phyloP scores from a whole-genome alignment of 345 rosid genomes.

The Erodium maritimum region DNA sequence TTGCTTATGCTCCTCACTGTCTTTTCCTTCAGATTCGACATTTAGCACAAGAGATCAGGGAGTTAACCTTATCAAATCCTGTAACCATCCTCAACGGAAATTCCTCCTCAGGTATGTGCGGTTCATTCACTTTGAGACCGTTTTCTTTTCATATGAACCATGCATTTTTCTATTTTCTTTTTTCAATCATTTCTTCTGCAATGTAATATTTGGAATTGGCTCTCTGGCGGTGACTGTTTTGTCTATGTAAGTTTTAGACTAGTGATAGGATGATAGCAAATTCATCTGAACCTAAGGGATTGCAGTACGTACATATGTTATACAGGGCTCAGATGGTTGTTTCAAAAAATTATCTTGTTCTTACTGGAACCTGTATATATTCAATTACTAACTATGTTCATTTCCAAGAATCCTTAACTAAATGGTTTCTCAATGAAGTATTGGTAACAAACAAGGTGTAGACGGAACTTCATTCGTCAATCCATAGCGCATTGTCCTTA shows the following conservation, averaged over 20 bases:
- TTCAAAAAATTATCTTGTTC: too few relatives aligned
- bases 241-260: background rate
- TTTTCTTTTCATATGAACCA: slow-evolving; percentile 6
- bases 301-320: too few relatives aligned
- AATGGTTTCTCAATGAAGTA: too few relatives aligned
- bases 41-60: slow-evolving; percentile 86
- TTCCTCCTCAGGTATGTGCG: slow-evolving; percentile 24
- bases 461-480: too few relatives aligned
- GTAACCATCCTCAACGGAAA: slow-evolving; percentile 65
- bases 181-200: background rate
- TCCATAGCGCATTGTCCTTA: too few relatives aligned
- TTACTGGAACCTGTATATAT: too few relatives aligned
- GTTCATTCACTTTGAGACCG: background rate
- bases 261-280: background rate
- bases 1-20: slow-evolving; percentile 5
- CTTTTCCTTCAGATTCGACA: slow-evolving; percentile 45
- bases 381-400: too few relatives aligned
- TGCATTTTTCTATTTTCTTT: background rate
- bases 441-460: too few relatives aligned
- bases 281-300: background rate
- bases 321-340: too few relatives aligned
- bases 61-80: slow-evolving; percentile 48
- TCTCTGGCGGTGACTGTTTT: background rate
- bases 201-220: background rate
- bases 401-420: too few relatives aligned